Conservation (phyloP, 805 yeast genomes). For the Candida orba region DNA sequence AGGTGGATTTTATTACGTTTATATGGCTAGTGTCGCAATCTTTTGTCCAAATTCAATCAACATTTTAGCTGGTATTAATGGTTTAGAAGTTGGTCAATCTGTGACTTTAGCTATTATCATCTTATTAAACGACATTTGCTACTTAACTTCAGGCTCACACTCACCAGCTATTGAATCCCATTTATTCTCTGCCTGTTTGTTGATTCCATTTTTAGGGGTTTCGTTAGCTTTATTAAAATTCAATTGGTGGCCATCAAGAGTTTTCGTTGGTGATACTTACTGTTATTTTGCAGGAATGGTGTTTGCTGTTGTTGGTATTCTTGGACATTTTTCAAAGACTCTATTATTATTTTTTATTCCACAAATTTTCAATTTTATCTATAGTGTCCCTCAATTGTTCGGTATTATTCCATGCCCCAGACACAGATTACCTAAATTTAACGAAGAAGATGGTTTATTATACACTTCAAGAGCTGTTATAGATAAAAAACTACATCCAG, state of each 20-base stretch:
- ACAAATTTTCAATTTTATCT: slow-evolving; percentile 83
- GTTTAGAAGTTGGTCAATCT: slow-evolving; percentile 94
- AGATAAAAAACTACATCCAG: slow-evolving; percentile 26
- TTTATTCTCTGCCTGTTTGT: slow-evolving; percentile 66
- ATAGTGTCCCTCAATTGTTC: slow-evolving; percentile 89
- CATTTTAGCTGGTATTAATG: slow-evolving; percentile 93
- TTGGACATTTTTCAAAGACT: slow-evolving; percentile 95
- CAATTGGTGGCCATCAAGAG: slow-evolving; percentile 89
- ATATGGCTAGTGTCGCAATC: slow-evolving; percentile 88
- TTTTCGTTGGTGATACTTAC: slow-evolving; percentile 96
- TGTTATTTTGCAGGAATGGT: slow-evolving; percentile 99
- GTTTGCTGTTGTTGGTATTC: slow-evolving; percentile 91
- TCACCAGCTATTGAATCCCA: slow-evolving; percentile 74
- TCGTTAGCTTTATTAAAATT: slow-evolving; percentile 65
- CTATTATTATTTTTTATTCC: slow-evolving; percentile 80
- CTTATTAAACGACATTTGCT: slow-evolving; percentile 69
- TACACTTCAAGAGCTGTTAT: slow-evolving; percentile 60
- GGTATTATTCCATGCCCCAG: slow-evolving; percentile 89
- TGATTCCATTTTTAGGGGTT: slow-evolving; percentile 84
- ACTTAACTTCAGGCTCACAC: slow-evolving; percentile 40
- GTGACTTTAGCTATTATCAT: slow-evolving; percentile 67
- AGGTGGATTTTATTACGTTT: slow-evolving; percentile 72
- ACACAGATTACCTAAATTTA: slow-evolving; percentile 82
- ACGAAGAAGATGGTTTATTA: slow-evolving; percentile 59
- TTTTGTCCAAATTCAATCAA: slow-evolving; percentile 96